Percentiles rank a stretch among this genome's conserved stretches.
Evolutionary conservation across 129 eudicot genomes (phyloP).

Genomic region (Arctium lappa): DNA sequence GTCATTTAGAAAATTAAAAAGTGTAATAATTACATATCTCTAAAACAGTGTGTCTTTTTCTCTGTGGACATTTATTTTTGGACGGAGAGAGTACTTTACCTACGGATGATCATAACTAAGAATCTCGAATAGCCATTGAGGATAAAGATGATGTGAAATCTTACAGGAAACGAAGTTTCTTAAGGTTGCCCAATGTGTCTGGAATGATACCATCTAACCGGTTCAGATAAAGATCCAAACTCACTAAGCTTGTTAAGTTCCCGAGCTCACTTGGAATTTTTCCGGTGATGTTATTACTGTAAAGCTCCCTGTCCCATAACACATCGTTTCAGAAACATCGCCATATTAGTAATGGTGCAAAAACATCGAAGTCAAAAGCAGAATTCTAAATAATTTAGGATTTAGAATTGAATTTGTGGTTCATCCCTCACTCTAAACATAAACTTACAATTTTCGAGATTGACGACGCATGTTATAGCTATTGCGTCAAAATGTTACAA

Average conservation of each 20-base stretch:
- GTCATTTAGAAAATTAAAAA: not conserved
- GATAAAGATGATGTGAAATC: constrained; percentile 5
- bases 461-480: not conserved
- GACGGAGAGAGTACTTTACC: not conserved
- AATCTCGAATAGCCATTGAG: not conserved
- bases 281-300: constrained; percentile 68
- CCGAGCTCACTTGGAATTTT: constrained; percentile 69
- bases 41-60: not conserved
- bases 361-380: not conserved
- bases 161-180: constrained; percentile 66
- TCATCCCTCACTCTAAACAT: too few species aligned
- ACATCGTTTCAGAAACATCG: constrained; percentile 6
- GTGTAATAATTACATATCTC: not conserved
- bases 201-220: constrained; percentile 58
- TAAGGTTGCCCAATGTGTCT: constrained; percentile 56
- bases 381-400: not conserved
- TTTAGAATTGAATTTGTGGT: not conserved
- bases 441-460: not conserved
- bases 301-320: constrained; percentile 59
- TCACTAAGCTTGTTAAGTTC: constrained; percentile 62
- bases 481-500: not conserved
- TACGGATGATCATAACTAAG: not conserved
- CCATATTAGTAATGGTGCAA: constrained; percentile 3
- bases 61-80: not conserved
- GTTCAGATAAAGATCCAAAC: constrained; percentile 74